These are phyloP conservation scores for Xerocomus brunneocitrinus DNA, from an alignment of 768 basidiomycete genomes.

Conservation along the genomic window DNA sequence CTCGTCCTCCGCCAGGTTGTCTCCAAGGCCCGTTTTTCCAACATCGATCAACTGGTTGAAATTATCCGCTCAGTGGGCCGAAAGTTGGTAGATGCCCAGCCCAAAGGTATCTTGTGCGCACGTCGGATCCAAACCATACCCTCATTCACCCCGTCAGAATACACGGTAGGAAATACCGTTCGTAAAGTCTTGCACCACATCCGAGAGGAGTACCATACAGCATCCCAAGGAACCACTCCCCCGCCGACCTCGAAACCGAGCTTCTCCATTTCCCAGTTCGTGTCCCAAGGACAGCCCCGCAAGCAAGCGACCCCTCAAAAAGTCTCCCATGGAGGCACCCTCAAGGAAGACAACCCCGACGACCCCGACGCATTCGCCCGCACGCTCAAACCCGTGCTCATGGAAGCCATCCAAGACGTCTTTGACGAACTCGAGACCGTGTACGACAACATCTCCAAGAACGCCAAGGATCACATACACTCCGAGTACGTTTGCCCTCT, in stretches of 20 bases:
- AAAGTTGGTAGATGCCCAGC: slow-evolving; percentile 83
- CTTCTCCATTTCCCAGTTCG: slow-evolving; percentile 79
- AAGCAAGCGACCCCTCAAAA: slow-evolving; percentile 40
- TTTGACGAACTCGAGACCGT: slow-evolving; percentile 95
- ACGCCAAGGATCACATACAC: slow-evolving; percentile 93
- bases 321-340: slow-evolving; percentile 40
- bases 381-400: slow-evolving; percentile 84
- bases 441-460: slow-evolving; percentile 90
- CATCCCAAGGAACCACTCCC: slow-evolving; percentile 46
- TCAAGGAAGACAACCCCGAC: slow-evolving; percentile 67
- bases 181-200: slow-evolving; percentile 91
- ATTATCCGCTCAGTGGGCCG: slow-evolving; percentile 78
- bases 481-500: slow-evolving; percentile 69
- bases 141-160: slow-evolving; percentile 49
- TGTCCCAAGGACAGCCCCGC: slow-evolving; percentile 71
- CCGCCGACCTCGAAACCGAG: slow-evolving; percentile 36
- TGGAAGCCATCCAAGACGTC: slow-evolving; percentile 96
- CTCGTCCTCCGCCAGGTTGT: slow-evolving; percentile 87
- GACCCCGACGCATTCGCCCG: slow-evolving; percentile 77
- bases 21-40: slow-evolving; percentile 78
- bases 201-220: slow-evolving; percentile 90
- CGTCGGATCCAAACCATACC: slow-evolving; percentile 3
- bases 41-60: slow-evolving; percentile 78
- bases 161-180: slow-evolving; percentile 92
- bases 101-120: slow-evolving; percentile 64